A percentile compares a stretch with the other conserved stretches of the same genome.
Evolutionary conservation across 164 flowering plant species (phyloP).

Genomic region (Akebia trifoliata): DNA sequence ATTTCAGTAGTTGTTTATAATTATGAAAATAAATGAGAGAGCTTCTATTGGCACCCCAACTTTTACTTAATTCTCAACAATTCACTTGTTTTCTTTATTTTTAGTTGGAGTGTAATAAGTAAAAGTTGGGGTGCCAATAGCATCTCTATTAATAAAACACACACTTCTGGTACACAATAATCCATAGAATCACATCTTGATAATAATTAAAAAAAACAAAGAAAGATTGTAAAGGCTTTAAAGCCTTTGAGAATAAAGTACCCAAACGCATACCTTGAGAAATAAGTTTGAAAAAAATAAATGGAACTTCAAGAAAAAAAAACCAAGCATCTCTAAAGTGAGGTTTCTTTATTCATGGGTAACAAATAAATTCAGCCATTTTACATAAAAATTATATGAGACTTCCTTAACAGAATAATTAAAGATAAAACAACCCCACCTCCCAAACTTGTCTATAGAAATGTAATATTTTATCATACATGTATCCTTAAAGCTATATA

Average conservation of each 20-base stretch:
- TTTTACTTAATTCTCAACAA: no score
- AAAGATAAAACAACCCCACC: background rate
- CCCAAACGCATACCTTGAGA: conserved; percentile 9
- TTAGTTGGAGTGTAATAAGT: no score
- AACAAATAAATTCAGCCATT: background rate
- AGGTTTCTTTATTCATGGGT: background rate
- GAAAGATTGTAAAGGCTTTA: background rate
- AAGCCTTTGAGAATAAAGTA: background rate
- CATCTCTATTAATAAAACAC: background rate
- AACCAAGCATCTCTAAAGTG: conserved; percentile 6
- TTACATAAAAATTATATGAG: background rate
- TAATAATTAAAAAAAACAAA: background rate
- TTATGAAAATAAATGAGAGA: no score
- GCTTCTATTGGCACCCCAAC: no score
- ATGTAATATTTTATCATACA: no score
- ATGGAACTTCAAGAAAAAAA: background rate
- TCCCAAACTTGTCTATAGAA: background rate
- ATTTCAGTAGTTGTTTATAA: no score
- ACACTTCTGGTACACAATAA: background rate
- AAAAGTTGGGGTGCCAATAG: no score
- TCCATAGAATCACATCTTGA: background rate
- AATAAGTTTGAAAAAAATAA: conserved; percentile 11
- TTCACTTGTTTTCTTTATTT: no score
- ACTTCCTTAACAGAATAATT: background rate
- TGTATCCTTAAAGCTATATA: no score